Conservation (phyloP, 192 early-diverging fungal genomes). For the Podila minutissima region DNA sequence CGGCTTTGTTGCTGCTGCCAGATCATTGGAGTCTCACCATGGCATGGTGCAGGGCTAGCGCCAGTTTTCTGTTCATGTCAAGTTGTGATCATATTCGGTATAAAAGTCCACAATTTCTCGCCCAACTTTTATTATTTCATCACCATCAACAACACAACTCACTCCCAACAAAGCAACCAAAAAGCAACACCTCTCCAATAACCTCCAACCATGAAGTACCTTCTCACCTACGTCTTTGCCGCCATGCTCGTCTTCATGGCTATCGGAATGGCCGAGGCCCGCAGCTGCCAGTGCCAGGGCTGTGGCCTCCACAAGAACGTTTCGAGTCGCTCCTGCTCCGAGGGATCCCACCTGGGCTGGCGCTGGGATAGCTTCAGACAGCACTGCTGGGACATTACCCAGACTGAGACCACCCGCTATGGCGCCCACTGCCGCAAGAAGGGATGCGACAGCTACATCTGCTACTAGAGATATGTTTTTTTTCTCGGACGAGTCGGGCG, state of each 20-base stretch:
- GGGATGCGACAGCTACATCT: background rate
- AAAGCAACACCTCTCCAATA: background rate
- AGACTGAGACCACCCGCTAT: background rate
- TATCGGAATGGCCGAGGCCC: background rate
- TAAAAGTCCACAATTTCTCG: background rate
- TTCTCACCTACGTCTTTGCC: constrained; percentile 1
- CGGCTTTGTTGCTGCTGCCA: too few relatives aligned
- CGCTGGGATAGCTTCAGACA: background rate
- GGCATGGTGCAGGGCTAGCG: too few relatives aligned
- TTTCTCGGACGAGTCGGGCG: background rate
- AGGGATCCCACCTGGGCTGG: background rate
- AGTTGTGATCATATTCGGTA: too few relatives aligned
- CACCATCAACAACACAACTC: background rate
- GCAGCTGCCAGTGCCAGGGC: background rate
- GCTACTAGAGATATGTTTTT: background rate
- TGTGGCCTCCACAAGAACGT: background rate
- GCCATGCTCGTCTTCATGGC: background rate
- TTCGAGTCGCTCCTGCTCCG: background rate
- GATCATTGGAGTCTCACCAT: too few relatives aligned
- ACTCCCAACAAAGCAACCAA: background rate
- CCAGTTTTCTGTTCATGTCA: too few relatives aligned
- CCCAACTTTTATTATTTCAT: background rate
- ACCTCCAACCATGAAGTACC: background rate
- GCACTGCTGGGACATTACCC: background rate
- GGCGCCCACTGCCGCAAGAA: background rate